These are phyloP conservation scores for Saturnispora hagleri DNA, from an alignment of 805 yeast species.

Conservation along the genomic window DNA sequence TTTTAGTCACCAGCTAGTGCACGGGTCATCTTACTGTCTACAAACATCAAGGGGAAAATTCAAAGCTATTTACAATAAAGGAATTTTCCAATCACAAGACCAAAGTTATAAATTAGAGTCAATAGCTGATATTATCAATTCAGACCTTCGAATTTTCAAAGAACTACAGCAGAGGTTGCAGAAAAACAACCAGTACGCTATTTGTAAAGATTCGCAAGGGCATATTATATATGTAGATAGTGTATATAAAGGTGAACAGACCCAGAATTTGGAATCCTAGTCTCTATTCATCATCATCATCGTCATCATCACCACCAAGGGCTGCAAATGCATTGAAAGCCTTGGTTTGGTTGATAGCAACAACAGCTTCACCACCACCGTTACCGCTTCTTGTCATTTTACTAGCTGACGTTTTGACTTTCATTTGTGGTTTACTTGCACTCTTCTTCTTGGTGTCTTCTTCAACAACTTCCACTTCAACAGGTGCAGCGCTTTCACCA, in stretches of 20 bases:
- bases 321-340: slow-evolving; percentile 80
- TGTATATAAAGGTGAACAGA: neutral
- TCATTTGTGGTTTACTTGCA: slow-evolving; percentile 40
- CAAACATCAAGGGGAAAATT: neutral
- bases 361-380: slow-evolving; percentile 47
- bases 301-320: slow-evolving; percentile 46
- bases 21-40: neutral
- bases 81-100: neutral
- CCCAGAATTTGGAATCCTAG: neutral
- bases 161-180: neutral
- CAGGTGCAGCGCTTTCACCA: slow-evolving; percentile 33
- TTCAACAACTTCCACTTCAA: slow-evolving; percentile 35
- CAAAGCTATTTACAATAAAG: neutral
- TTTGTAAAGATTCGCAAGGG: neutral
- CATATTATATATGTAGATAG: neutral
- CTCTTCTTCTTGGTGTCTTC: slow-evolving; percentile 17
- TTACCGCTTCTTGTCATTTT: slow-evolving; percentile 68
- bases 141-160: neutral
- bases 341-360: slow-evolving; percentile 56
- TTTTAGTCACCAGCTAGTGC: neutral
- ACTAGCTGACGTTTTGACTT: slow-evolving; percentile 62
- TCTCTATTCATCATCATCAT: slow-evolving; percentile 14
- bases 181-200: neutral
- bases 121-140: neutral
- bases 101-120: neutral